Evolutionary conservation across 176 grass and related monocot genomes (phyloP), one percentile per base, ranked within the genome.

Genomic region (Eleusine coracana): DNA sequence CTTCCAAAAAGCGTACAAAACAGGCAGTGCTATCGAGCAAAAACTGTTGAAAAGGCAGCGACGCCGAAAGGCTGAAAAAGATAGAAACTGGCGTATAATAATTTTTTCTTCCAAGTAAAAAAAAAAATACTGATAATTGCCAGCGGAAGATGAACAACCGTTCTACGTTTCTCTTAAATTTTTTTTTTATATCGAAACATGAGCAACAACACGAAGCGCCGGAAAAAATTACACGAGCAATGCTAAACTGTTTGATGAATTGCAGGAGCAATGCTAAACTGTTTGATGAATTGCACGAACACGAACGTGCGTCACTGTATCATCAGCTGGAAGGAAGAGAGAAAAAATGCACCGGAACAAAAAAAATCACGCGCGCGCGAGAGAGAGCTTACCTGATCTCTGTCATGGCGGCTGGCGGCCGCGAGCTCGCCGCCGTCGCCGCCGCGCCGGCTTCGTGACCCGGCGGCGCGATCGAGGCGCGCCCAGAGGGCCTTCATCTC

Each of bases 401-500:
- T 23, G 58, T 21, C 29, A 44, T 20, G 62, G 1, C 27, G 56
- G 59, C 46, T 2, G 37, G 73, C 55, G 70, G 38, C 9, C 28
- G 61, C n/a, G 66, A 77, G 34, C 36, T 64, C 66, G 51, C 16
- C 68, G 61, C 8, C 71, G 49, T 25, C 81, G 83, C 68, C 76
- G 82, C 28, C 54, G 7, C 41, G 34, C 1, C 75, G 50, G 49
- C 75, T 51, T 44, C 77, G 62, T 18, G 77, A 80, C 31, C 31
- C 34, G 77, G 64, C 7, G 45, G 78, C 11, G 46, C 66, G 70
- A 49, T 92, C 87, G 50, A 94, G 69, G 56, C 75, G 70, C 61
- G 82, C 89, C 92, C 90, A 90, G 80, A 92, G 85, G 4, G 68
- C 90, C 73, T 78, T 75, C 74, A 94, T 62, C 87, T 94, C 81